Base-by-base conservation (phyloP, 371 early-diverging fungal genomes). In the Saksenaea oblongispora region DNA sequence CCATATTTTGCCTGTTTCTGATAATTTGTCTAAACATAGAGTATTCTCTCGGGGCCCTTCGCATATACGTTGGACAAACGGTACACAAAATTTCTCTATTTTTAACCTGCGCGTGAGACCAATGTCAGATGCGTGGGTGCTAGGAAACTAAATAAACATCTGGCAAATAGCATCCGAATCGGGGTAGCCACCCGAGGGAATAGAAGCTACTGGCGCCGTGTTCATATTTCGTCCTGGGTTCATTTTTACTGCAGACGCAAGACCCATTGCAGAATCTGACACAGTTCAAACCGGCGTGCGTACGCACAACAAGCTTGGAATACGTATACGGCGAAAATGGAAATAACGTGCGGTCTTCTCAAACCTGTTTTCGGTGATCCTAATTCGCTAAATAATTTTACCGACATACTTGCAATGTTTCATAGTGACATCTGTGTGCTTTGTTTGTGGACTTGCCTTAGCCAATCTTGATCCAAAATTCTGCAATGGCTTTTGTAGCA, bases 1-100 rank as follows among this genome's bases (percentile, higher is more conserved):
- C 51, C 22, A 47, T 47, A 22, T 47, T 47, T 47, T 47, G 51
- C 51, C 51, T 47, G 51, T 47, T 47, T 47, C 51, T 47, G 51
- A 47, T 47, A 47, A 47, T 47, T 47, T 47, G 51, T 47, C 51
- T 22, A 47, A 47, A 22, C 22, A 47, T 47, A 47, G 51, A 22
- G 4, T 22, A 47, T 47, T 47, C 22, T 22, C 51, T 47, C 51
- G n/a, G 51, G 51, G 51, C 51, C 51, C 51, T 22, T 22, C 51
- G 51, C 51, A 22, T 22, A 1, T 10, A 47, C 51, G 51, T 47
- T 47, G 51, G 24, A 47, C 51, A 47, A 47, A 22, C 24, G 51
- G 22, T 47, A 47, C 51, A 47, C 51, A 47, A 47, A 47, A 2
- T 47, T 17, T n/a, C 51, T 4, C 51, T 47, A 47, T 47, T 47